Evolutionary conservation across 2,329 filamentous ascomycete species (phyloP), one percentile per base, ranked within the genome.

Genomic region (Monosporascus sp.): DNA sequence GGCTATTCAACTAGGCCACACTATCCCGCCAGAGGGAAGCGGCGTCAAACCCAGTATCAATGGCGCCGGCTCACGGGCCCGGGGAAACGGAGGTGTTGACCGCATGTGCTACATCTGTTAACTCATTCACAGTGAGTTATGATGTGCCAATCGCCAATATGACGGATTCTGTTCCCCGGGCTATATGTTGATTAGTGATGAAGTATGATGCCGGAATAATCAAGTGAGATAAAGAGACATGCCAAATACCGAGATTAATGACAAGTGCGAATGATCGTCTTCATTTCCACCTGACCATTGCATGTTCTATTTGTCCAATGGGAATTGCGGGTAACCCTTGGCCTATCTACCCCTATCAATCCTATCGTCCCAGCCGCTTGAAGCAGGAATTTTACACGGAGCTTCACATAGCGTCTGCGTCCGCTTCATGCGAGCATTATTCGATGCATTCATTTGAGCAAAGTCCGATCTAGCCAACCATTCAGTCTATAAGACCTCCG

Each of bases 41-140:
- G 77, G 74, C 1, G 67, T 76, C 2, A 80, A 80, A 51, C 61
- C 67, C 1, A 79, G 77, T 53, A 74, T 79, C 58, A 79, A 80
- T 48, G 78, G 78, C 1, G 73, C 81, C 51, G 78, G 76, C 61
- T 65, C 63, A 7, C 61, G 81, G n/a, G 75, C 76, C 0, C 76
- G 78, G 0, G 0, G 78, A 81, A 69, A 78, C 76, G 1, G 74
- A 73, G 24, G 11, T 46, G 22, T 14, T 46, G 43, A n/a, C 43
- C 14, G 7, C 3, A 15, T 46, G 43, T 0, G 74, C 69, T 41
- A 64, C 72, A 2, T 68, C 68, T 15, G 71, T 81, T 3, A 73
- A 68, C 1, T 66, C 78, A 0, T 81, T 79, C 54, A 78, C 75
- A 0, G 70, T 79, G 20, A 78, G 81, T 52, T 79, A 78, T 55